phyloP scores from a whole-genome alignment of 306 rosid genomes.

The Corylus avellana region DNA sequence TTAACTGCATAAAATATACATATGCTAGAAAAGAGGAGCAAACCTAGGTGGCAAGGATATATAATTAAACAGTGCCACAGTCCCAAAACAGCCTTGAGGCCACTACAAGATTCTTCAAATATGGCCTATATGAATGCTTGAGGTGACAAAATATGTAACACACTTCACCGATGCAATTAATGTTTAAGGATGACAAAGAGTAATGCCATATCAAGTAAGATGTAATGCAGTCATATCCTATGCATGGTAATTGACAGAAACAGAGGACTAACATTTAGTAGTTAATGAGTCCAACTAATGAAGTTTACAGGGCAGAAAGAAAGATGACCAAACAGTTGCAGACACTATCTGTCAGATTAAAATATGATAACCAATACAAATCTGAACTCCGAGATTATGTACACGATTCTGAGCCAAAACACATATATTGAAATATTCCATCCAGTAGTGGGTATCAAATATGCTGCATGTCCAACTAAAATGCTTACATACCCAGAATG shows the following conservation, averaged over 20 bases:
- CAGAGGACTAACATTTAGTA: background rate
- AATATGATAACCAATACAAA: background rate
- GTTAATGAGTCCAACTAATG: background rate
- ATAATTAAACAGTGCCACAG: background rate
- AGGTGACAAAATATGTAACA: background rate
- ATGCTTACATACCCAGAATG: background rate
- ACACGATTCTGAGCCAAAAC: background rate
- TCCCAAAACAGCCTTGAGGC: background rate
- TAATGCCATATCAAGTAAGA: background rate
- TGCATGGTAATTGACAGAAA: background rate
- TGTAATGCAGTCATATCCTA: background rate
- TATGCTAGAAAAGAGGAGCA: background rate
- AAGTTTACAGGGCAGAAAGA: slow-evolving; percentile 11
- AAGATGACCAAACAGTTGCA: background rate
- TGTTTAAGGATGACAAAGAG: background rate
- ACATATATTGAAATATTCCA: background rate
- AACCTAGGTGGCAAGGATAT: background rate
- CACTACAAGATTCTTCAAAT: background rate
- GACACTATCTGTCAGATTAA: slow-evolving; percentile 1
- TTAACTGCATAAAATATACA: background rate
- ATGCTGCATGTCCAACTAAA: slow-evolving; percentile 2
- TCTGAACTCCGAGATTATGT: slow-evolving; percentile 1
- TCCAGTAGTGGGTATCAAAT: background rate
- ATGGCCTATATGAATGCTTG: background rate
- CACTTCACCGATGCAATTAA: background rate